Percentiles rank a stretch among this genome's conserved stretches.
These are phyloP conservation scores for Basipetospora chlamydospora DNA, from an alignment of 2,329 filamentous ascomycete species.

Conservation along the genomic window DNA sequence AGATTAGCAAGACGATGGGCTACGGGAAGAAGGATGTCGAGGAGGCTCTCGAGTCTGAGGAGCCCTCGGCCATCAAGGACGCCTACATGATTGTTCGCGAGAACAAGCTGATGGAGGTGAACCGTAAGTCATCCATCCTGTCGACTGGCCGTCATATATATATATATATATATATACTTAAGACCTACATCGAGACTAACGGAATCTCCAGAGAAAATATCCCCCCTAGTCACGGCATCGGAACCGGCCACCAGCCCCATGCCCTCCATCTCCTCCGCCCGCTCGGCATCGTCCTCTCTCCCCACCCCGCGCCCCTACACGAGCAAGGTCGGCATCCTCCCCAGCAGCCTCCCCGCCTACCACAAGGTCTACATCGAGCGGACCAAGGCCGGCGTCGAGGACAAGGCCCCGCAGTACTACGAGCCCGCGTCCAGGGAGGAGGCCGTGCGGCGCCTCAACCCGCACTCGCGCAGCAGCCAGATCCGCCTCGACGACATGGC, in stretches of 20 bases:
- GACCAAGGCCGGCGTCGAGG: slow-evolving; percentile 35
- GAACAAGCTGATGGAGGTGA: slow-evolving; percentile 92
- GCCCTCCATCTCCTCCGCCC: slow-evolving; percentile 37
- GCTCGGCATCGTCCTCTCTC: slow-evolving; percentile 32
- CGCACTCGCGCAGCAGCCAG: slow-evolving; percentile 61
- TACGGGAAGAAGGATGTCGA: slow-evolving; percentile 92
- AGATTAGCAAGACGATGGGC: slow-evolving; percentile 96
- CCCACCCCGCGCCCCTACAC: slow-evolving; percentile 42
- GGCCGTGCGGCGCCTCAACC: slow-evolving; percentile 66
- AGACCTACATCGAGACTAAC: not conserved
- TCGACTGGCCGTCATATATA: too few relatives aligned
- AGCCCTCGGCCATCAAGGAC: slow-evolving; percentile 97
- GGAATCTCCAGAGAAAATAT: not conserved
- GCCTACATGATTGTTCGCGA: slow-evolving; percentile 96
- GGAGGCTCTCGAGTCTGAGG: slow-evolving; percentile 78
- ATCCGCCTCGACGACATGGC: slow-evolving; percentile 51
- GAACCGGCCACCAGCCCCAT: slow-evolving; percentile 2
- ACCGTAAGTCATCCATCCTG: slow-evolving; percentile 70
- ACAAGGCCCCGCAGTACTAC: slow-evolving; percentile 20
- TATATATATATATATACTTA: too few relatives aligned
- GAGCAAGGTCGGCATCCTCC: slow-evolving; percentile 82
- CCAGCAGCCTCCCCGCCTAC: slow-evolving; percentile 79
- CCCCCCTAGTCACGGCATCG: slow-evolving; percentile 11
- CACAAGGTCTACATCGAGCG: slow-evolving; percentile 84
- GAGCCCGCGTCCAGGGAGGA: slow-evolving; percentile 60